Base-by-base conservation (phyloP, 1,284 basidiomycete species). In the Exsudoporus floridanus region DNA sequence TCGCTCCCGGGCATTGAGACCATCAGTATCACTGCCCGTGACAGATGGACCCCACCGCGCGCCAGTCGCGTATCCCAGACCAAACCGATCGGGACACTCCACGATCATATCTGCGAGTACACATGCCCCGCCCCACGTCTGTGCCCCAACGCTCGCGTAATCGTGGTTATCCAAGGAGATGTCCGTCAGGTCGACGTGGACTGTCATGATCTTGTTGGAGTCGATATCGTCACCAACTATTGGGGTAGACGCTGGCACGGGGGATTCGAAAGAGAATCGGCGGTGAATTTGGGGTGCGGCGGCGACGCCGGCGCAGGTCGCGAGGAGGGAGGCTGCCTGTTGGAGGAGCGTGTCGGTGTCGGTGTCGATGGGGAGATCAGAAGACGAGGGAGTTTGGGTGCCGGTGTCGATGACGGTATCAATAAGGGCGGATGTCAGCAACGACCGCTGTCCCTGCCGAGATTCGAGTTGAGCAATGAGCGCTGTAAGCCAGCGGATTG, bases 101-200 rank as follows among this genome's bases (percentile, higher is more conserved):
- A 82, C 79, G 47, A 95, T 81, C 71, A 87, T 80, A 62, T 93
- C 85, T 0, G 91, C 83, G 37, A 96, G 77, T 5, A 95, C 81
- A 58, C 89, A 92, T 1, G 91, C 88, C 5, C 84, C 82, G 2
- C 92, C 93, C 94, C 93, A 96, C 0, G 93, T 96, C 70, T 95
- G 92, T 18, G 92, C 87, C 7, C 93, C 94, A 18, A 94, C 87
- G 48, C 81, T 85, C 5, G 79, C 74, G 59, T 87, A 88, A 63
- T 94, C 88, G n/a, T 76, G 71, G 49, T 88, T 86, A 33, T 84
- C 80, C 42, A 94, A 75, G 0, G 90, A 83, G 3, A 85, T 81
- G 64, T 95, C 92, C 50, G 78, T 84, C 34, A 95, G 65, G 35
- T 78, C 71, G 14, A 93, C 72, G 16, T 69, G 54, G 16, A 70